Percentiles rank a stretch among this genome's conserved stretches.
Evolutionary conservation across 139 green algal species (phyloP).

Genomic region (Volvox reticuliferus): DNA sequence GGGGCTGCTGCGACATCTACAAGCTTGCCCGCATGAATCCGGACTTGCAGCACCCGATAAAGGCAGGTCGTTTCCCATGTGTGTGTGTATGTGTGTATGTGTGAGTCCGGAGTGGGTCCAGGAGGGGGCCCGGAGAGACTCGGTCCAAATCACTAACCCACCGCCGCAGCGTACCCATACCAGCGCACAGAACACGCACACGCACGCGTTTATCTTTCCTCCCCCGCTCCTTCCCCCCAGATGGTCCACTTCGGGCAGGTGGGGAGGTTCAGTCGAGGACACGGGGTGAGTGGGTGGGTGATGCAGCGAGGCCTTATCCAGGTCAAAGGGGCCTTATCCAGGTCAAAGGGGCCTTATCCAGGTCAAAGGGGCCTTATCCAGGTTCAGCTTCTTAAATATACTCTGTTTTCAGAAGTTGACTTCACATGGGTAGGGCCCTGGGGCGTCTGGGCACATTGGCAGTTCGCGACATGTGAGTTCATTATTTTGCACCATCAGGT

Average conservation of each 20-base stretch:
- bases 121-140: no score
- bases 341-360: no score
- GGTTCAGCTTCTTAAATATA: no score
- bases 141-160: no score
- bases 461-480: no score
- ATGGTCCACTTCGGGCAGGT: constrained; percentile 41
- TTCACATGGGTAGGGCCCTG: no score
- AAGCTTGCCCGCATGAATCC: neutral
- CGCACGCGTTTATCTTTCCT: neutral
- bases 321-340: no score
- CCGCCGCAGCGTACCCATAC: no score
- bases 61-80: neutral
- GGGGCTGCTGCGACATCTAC: constrained; percentile 41
- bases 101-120: neutral
- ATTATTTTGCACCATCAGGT: no score
- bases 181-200: neutral
- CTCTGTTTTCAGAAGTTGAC: no score
- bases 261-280: neutral
- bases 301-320: neutral
- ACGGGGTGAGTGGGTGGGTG: constrained; percentile 20
- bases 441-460: no score
- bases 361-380: no score
- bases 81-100: neutral
- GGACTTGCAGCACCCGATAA: constrained; percentile 37
- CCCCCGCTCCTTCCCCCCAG: neutral